Percentiles rank a stretch among this genome's conserved stretches.
phyloP scores from a whole-genome alignment of 768 basidiomycete genomes.

The Paxillus ammoniavirescens region DNA sequence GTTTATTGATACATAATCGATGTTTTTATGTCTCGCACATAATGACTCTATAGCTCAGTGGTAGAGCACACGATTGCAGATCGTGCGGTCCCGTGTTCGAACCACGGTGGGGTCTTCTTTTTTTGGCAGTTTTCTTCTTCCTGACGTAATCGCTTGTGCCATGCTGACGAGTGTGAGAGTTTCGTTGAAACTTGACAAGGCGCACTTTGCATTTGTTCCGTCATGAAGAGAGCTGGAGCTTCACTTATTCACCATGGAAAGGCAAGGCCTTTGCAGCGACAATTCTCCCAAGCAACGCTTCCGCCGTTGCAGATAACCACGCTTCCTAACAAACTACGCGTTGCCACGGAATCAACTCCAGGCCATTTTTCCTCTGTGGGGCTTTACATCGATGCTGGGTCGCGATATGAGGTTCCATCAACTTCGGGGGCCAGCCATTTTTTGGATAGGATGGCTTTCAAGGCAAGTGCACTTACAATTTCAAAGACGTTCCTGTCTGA shows the following conservation, averaged over 20 bases:
- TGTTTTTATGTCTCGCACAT: no score
- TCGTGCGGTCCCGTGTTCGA: slow-evolving; percentile 58
- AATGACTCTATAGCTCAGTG: slow-evolving; percentile 41
- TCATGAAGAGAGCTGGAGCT: slow-evolving; percentile 41
- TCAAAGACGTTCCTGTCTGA: slow-evolving; percentile 1
- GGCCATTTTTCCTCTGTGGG: slow-evolving; percentile 95
- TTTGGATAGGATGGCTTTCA: slow-evolving; percentile 94
- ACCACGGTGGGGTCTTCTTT: slow-evolving; percentile 47
- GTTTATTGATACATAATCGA: no score
- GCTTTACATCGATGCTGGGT: slow-evolving; percentile 91
- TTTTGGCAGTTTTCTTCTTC: slow-evolving; percentile 1
- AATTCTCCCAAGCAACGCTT: slow-evolving; percentile 25
- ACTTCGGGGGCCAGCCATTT: slow-evolving; percentile 88
- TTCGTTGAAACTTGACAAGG: neutral
- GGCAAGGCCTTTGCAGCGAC: slow-evolving; percentile 21
- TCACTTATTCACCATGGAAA: slow-evolving; percentile 39
- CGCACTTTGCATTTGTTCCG: slow-evolving; percentile 2
- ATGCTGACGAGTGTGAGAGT: neutral
- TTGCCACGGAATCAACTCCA: slow-evolving; percentile 87
- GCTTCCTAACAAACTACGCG: slow-evolving; percentile 86
- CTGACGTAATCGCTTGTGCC: slow-evolving; percentile 7
- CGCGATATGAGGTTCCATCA: slow-evolving; percentile 76
- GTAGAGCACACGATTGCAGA: slow-evolving; percentile 63
- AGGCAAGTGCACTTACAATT: slow-evolving; percentile 48
- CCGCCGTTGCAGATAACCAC: slow-evolving; percentile 69